Evolutionary conservation across 768 basidiomycete species (phyloP).

Genomic region (Hypholoma sublateritium): DNA sequence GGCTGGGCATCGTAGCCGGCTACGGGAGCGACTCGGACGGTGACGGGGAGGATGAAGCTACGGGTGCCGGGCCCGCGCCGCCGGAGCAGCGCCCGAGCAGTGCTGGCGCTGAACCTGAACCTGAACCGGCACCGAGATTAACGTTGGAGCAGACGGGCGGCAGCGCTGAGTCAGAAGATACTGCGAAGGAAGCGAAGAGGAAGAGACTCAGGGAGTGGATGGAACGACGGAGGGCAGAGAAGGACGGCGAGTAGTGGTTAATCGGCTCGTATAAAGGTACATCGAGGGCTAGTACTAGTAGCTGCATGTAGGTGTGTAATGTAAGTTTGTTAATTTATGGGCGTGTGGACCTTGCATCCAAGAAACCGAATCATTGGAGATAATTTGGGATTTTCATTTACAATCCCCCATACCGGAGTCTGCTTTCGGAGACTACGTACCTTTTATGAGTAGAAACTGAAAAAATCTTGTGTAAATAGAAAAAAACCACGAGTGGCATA

Average conservation of each 20-base stretch:
- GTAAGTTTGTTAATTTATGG: no score
- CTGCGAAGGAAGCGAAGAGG: slow-evolving; percentile 48
- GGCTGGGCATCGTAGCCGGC: slow-evolving; percentile 53
- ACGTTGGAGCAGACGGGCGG: neutral
- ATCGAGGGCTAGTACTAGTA: no score
- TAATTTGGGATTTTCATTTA: no score
- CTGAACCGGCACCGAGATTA: no score
- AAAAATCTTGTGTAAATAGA: no score
- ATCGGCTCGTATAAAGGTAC: neutral
- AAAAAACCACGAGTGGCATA: no score
- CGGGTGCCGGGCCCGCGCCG: slow-evolving; percentile 5
- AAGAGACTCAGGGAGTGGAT: slow-evolving; percentile 60
- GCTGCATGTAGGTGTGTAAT: no score
- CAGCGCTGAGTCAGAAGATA: slow-evolving; percentile 14
- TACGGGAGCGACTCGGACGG: slow-evolving; percentile 48
- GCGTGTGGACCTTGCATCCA: no score
- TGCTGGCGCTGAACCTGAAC: neutral
- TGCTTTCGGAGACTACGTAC: no score
- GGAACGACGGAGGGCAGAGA: slow-evolving; percentile 39
- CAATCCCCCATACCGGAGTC: no score
- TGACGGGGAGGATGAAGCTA: slow-evolving; percentile 19
- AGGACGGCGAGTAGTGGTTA: neutral
- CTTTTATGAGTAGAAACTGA: no score
- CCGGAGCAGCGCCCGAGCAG: neutral
- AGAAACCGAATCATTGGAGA: no score